Conservation (phyloP, 306 rosid species). For the Dalbergia cultrata region DNA sequence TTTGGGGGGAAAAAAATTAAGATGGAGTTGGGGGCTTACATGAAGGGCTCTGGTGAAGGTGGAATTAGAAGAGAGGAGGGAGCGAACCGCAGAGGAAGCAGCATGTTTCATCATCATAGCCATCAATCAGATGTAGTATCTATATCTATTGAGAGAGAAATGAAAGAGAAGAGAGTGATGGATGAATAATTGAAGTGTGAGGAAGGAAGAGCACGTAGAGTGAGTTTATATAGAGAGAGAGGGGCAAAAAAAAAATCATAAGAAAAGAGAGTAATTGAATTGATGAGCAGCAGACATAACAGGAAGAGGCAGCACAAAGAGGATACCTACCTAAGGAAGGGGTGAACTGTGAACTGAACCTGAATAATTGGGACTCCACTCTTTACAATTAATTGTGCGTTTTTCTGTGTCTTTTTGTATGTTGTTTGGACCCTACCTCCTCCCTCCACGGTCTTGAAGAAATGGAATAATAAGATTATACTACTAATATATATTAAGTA, state of each 20-base stretch:
- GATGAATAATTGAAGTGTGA: neutral
- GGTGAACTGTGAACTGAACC: neutral
- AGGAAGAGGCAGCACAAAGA: neutral
- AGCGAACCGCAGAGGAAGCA: conserved; percentile 58
- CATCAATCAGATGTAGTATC: conserved; percentile 12
- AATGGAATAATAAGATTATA: too few relatives aligned
- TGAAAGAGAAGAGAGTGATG: neutral
- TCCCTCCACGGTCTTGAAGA: too few relatives aligned
- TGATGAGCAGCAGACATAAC: neutral
- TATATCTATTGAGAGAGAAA: neutral
- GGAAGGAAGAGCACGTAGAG: neutral
- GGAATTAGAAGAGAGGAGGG: conserved; percentile 49
- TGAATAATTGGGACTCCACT: neutral
- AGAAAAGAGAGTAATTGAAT: neutral
- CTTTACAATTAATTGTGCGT: too few relatives aligned
- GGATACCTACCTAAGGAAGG: neutral
- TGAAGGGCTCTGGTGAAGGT: conserved; percentile 33
- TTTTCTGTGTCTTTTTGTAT: neutral
- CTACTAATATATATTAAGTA: too few relatives aligned
- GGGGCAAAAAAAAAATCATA: too few relatives aligned
- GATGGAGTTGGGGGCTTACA: neutral
- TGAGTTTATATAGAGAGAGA: conserved; percentile 2
- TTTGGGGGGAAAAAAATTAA: too few relatives aligned
- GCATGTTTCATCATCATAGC: conserved; percentile 59
- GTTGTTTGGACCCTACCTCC: too few relatives aligned